These are phyloP conservation scores for Lactarius hatsudake DNA, from an alignment of 768 basidiomycete genomes.

Conservation along the genomic window DNA sequence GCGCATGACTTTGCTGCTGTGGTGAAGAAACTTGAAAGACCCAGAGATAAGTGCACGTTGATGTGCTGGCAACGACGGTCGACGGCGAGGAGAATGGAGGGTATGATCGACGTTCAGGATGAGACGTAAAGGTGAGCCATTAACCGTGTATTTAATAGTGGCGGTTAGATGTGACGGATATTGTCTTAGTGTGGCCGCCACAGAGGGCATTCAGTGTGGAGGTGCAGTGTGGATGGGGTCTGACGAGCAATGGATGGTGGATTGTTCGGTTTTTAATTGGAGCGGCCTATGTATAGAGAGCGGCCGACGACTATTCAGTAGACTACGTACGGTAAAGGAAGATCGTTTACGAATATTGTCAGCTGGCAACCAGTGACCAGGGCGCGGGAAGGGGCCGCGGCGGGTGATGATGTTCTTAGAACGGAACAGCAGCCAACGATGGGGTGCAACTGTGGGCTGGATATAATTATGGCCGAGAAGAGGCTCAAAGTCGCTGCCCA, in stretches of 20 bases:
- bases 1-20: background rate
- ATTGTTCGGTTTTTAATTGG: background rate
- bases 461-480: background rate
- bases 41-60: background rate
- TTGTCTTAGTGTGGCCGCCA: conserved; percentile 9
- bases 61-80: background rate
- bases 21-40: no score
- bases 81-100: background rate
- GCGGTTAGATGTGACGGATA: conserved; percentile 4
- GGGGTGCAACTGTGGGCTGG: background rate
- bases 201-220: conserved; percentile 6
- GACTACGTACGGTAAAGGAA: background rate
- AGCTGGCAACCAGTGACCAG: conserved; percentile 9
- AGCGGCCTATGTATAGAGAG: background rate
- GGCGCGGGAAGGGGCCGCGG: background rate
- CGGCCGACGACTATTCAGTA: background rate
- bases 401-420: background rate
- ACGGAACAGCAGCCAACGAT: background rate
- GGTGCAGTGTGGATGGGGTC: background rate
- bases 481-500: background rate
- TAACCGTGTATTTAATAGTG: conserved; percentile 1
- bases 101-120: background rate
- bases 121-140: background rate
- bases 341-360: background rate
- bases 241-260: background rate